Conservation (phyloP, 306 rosid genomes). For the Vigna trinervia region DNA sequence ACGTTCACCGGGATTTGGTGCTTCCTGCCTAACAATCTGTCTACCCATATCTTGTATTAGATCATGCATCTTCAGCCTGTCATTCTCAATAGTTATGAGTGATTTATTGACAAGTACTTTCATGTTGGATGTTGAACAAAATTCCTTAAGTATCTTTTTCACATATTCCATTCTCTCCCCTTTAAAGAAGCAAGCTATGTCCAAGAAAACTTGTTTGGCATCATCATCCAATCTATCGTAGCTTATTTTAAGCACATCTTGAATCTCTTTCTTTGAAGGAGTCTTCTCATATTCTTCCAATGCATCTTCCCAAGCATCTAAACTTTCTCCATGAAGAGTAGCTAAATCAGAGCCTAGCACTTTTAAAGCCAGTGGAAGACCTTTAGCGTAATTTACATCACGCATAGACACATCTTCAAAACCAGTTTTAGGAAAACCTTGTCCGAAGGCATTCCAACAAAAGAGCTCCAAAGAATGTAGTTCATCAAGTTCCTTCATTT, state of each 20-base stretch:
- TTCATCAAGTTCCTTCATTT: slow-evolving; percentile 17
- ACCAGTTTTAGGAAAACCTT: background rate
- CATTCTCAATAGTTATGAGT: background rate
- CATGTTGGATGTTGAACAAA: background rate
- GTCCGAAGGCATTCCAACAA: slow-evolving; percentile 26
- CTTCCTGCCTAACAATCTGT: slow-evolving; percentile 22
- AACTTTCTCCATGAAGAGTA: background rate
- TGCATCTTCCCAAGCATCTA: background rate
- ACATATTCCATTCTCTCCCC: slow-evolving; percentile 22
- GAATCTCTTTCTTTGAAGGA: background rate
- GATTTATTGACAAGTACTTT: background rate
- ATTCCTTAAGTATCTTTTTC: background rate
- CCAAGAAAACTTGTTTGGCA: slow-evolving; percentile 10
- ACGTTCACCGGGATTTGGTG: background rate
- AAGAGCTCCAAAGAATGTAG: slow-evolving; percentile 21
- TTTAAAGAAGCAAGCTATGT: slow-evolving; percentile 41
- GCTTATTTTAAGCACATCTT: slow-evolving; percentile 3
- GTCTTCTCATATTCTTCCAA: background rate
- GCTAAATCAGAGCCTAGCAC: slow-evolving; percentile 15
- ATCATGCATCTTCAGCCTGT: slow-evolving; percentile 25
- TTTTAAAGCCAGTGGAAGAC: slow-evolving; percentile 29
- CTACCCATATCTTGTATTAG: slow-evolving; percentile 39
- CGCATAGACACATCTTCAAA: slow-evolving; percentile 3
- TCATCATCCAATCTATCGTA: background rate
- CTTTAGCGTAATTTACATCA: background rate